Evolutionary conservation across 176 grass and related monocot genomes (phyloP).

Genomic region (Oryza punctata): DNA sequence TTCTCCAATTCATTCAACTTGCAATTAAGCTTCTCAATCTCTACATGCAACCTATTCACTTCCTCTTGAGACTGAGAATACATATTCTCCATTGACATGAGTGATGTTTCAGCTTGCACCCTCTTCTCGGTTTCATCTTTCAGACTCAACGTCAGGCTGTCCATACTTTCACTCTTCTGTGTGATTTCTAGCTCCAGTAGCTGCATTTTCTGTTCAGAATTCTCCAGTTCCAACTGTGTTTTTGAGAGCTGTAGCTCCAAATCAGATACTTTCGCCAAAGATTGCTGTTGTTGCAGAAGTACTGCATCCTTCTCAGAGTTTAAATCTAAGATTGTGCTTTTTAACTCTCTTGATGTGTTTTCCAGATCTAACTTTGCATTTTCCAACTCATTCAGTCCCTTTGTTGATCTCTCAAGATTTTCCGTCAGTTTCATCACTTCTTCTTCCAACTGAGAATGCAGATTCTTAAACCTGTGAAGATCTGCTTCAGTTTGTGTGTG

Average conservation of each 20-base stretch:
- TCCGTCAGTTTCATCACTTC: constrained; percentile 36
- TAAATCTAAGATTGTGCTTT: constrained; percentile 40
- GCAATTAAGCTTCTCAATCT: constrained; percentile 63
- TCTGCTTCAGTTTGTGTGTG: constrained; percentile 50
- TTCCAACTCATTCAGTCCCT: constrained; percentile 40
- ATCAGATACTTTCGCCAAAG: constrained; percentile 46
- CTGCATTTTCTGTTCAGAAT: constrained; percentile 47
- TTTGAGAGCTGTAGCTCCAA: constrained; percentile 49
- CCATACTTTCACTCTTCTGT: constrained; percentile 43
- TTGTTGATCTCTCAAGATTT: constrained; percentile 38
- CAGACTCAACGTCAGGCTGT: constrained; percentile 39
- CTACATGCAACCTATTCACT: constrained; percentile 40
- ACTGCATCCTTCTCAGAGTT: constrained; percentile 43
- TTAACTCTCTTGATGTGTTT: constrained; percentile 44
- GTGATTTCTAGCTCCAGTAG: constrained; percentile 52
- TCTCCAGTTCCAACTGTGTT: constrained; percentile 49
- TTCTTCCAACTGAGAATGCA: constrained; percentile 51
- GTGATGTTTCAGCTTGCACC: constrained; percentile 41
- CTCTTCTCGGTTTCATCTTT: constrained; percentile 49
- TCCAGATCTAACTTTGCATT: constrained; percentile 48
- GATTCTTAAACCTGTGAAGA: constrained; percentile 37
- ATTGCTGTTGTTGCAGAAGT: constrained; percentile 42
- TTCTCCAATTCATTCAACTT: constrained; percentile 53
- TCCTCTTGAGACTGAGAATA: constrained; percentile 58
- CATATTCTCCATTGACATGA: constrained; percentile 43